Evolutionary conservation across 805 yeast species (phyloP), one percentile per base, ranked within the genome.

Genomic region (Starmerella bacillaris): DNA sequence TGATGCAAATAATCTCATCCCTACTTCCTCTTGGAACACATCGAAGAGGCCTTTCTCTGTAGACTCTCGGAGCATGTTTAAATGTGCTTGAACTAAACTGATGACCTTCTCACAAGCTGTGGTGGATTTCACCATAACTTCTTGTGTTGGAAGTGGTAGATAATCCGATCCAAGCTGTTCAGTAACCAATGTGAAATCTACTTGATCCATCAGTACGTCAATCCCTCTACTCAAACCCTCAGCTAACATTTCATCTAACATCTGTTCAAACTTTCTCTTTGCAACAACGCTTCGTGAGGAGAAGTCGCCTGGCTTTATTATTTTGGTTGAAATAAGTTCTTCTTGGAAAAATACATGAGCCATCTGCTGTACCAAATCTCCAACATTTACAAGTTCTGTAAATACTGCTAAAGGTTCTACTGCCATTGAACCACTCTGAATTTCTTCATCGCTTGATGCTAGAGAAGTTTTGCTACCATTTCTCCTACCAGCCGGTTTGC

Each of bases 191-290:
- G 70, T 61, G 41, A 65, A 66, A 35, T 77, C 79, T 15, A 84
- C 70, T 51, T 86, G 94, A 45, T 70, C 76, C 56, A 83, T 73
- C 26, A 89, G 63, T 7, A 83, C 84, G 41, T 79, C 92, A 22
- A 89, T 82, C 28, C 95, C 93, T n/a, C 78, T 68, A 48, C 82
- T 84, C 21, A 89, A 63, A 0, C 98, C 98, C 49, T 78, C 78
- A 0, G 96, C 98, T 15, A 89, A 94, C 50, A 67, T 76, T 36
- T 72, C 79, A 54, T 89, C 98, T 8, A 89, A 67, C 57, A 72
- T 60, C 5, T 70, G 70, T 50, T 89, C 98, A 41, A 89, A 69
- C 38, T 67, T 68, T 50, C 82, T 78, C 50, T 89, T 92, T 27
- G 74, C 68, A 47, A 75, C 79, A 33, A 82, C 69, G 5, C 86